A percentile compares a stretch with the other conserved stretches of the same genome.
phyloP scores from a whole-genome alignment of 441 rosid species.

The Mallotus repandus region DNA sequence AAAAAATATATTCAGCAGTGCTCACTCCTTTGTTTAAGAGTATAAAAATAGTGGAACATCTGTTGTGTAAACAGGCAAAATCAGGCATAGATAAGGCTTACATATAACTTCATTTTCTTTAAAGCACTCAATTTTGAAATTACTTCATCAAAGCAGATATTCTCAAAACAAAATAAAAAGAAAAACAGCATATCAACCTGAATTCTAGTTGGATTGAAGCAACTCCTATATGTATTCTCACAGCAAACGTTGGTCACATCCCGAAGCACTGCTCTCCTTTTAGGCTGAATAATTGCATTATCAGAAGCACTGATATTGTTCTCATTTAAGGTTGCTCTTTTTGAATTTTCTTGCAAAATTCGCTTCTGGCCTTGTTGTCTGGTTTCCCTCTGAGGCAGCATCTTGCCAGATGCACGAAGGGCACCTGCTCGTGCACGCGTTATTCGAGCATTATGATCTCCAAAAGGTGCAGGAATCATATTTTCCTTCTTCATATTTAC shows the following conservation, averaged over 20 bases:
- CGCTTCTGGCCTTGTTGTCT: constrained; percentile 37
- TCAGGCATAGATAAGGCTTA: constrained; percentile 1
- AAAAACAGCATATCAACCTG: constrained; percentile 46
- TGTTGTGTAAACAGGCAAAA: neutral
- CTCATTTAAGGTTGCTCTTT: constrained; percentile 61
- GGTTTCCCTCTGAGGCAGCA: constrained; percentile 34
- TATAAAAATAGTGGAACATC: neutral
- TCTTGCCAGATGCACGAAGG: constrained; percentile 37
- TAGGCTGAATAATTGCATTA: constrained; percentile 30
- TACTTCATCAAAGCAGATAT: neutral
- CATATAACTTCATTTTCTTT: neutral
- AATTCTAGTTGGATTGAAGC: constrained; percentile 46
- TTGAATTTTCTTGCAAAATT: constrained; percentile 39
- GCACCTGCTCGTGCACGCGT: constrained; percentile 79
- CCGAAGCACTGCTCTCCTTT: constrained; percentile 67
- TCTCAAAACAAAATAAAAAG: constrained; percentile 8
- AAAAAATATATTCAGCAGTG: neutral
- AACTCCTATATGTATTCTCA: constrained; percentile 40
- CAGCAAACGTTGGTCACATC: constrained; percentile 72
- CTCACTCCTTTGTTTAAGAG: neutral
- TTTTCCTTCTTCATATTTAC: constrained; percentile 61
- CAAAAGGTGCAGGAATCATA: constrained; percentile 32
- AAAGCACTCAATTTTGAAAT: neutral
- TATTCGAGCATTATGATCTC: constrained; percentile 46
- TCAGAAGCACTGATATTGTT: constrained; percentile 32